A percentile compares a stretch with the other conserved stretches of the same genome.
Conservation (phyloP, 1,284 basidiomycete genomes). For the Cutaneotrichosporon sp. region DNA sequence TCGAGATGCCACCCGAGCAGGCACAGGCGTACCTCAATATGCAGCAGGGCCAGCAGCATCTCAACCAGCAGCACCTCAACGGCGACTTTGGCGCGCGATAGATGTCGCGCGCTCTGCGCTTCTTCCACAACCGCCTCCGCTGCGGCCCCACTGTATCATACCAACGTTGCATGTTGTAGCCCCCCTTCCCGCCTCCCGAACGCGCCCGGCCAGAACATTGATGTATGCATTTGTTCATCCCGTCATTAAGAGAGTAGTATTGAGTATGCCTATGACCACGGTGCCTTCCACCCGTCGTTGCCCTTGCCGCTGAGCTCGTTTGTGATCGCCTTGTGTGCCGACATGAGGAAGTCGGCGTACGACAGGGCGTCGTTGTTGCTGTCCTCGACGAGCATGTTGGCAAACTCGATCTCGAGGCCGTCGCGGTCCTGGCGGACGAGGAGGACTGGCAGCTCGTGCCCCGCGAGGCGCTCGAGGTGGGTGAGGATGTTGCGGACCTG, state of each 20-base stretch:
- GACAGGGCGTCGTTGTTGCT: conserved; percentile 93
- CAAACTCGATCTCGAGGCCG: conserved; percentile 91
- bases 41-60: background rate
- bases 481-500: conserved; percentile 84
- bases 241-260: conserved; percentile 6
- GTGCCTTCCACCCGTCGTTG: conserved; percentile 49
- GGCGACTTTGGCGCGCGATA: background rate
- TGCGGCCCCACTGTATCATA: background rate
- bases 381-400: conserved; percentile 96
- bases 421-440: conserved; percentile 93
- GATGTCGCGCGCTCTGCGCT: background rate
- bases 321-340: conserved; percentile 52
- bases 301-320: conserved; percentile 51
- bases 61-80: background rate
- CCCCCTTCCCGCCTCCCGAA: background rate
- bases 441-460: conserved; percentile 66
- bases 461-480: conserved; percentile 67
- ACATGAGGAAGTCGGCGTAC: conserved; percentile 68
- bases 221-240: conserved; percentile 8
- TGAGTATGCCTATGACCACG: conserved; percentile 32
- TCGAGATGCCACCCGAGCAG: background rate
- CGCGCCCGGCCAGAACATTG: too few relatives aligned
- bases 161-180: background rate
- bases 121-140: background rate
- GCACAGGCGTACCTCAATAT: background rate